Evolutionary conservation across 208 protist genomes (phyloP), one percentile per base, ranked within the genome.

Genomic region (Leishmania turanica): DNA sequence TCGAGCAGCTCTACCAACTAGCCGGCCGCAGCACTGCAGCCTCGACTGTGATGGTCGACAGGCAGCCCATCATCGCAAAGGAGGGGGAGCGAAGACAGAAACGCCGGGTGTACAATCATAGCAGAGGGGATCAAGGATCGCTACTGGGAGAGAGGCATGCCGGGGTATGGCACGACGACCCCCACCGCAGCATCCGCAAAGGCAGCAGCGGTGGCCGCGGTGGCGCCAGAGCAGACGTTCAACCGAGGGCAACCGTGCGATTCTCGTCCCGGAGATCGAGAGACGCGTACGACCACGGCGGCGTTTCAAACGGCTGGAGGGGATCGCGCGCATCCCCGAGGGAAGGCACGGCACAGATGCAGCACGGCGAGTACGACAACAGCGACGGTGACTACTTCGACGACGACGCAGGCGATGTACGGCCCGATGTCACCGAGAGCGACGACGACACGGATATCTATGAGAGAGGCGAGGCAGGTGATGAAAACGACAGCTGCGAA

Each of bases 1-100:
- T 97, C 62, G 81, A 90, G 79, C 85, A 86, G 69, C 88, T 97
- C 47, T 97, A 97, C 62, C 83, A 79, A 27, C 75, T 87, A 17
- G 78, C 84, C 17, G 83, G 86, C 2, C 77, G 77, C 53, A 49
- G 37, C 24, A 13, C 76, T 49, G 76, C 37, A 5, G 60, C 76
- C 24, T 62, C 74, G 37, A 49, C 72, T 31, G 53, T 31, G 72
- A 51, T 24, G n/a, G 45, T 9, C 45, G 13, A n/a, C 3, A 21
- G 45, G 69, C 6, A n/a, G 24, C 45, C 40, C 1, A 37, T 27
- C n/a, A 17, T 53, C 27, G 42, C 42, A 8, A 73, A 34, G 34
- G 69, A 54, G 69, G 47, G 5, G 9, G 27, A n/a, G 40, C 49
- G 45, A 34, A 24, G 69, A 45, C 45, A 8, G 45, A 73, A n/a